Conservation (phyloP, 106 monocot genomes). For the Dendrobium nobile region DNA sequence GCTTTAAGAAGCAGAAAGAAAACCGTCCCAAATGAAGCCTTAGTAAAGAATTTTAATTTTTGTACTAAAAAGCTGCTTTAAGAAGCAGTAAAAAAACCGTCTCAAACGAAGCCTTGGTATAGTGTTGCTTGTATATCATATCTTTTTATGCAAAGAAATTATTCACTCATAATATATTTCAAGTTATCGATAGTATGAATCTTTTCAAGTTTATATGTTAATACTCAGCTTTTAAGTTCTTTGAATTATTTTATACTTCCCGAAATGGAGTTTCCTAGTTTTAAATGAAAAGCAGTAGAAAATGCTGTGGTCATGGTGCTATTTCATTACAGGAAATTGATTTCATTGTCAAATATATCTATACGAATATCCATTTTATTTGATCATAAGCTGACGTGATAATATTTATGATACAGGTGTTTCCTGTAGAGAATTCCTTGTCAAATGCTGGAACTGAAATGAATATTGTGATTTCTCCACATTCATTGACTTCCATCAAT, state of each 20-base stretch:
- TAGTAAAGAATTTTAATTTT: no score
- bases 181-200: background rate
- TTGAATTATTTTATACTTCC: background rate
- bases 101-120: no score
- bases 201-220: background rate
- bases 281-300: background rate
- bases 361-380: background rate
- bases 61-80: no score
- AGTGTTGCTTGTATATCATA: no score
- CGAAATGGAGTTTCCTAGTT: background rate
- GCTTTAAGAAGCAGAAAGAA: no score
- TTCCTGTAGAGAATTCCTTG: conserved; percentile 27
- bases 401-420: conserved; percentile 32
- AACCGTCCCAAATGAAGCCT: no score
- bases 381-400: background rate
- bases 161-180: background rate
- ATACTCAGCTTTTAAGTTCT: background rate
- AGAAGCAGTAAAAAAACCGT: no score
- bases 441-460: conserved; percentile 43
- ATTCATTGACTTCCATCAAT: conserved; percentile 59
- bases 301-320: no score
- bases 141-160: no score
- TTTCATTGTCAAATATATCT: background rate
- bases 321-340: background rate
- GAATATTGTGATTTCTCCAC: conserved; percentile 29